These are phyloP conservation scores for Boletus rubescentipes DNA, from an alignment of 768 basidiomycete genomes.

Conservation along the genomic window DNA sequence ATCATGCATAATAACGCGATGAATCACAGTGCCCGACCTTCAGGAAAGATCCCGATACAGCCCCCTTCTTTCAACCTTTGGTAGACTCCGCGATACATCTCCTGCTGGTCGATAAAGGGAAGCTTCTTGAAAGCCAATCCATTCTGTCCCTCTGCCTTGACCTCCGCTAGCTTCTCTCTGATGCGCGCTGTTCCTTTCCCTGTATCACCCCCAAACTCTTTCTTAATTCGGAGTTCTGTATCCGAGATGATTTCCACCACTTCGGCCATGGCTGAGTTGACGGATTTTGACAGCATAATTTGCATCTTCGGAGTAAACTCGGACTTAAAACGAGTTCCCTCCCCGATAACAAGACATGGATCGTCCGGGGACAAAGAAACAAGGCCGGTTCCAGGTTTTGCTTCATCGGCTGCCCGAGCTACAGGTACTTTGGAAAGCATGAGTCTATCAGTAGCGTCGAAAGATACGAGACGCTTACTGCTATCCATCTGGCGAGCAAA, in stretches of 20 bases:
- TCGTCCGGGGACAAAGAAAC: slow-evolving; percentile 73
- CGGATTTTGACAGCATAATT: slow-evolving; percentile 79
- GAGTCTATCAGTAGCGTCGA: slow-evolving; percentile 5
- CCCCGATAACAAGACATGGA: slow-evolving; percentile 79
- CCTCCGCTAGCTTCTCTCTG: slow-evolving; percentile 65
- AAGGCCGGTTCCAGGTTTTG: slow-evolving; percentile 70
- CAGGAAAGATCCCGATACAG: slow-evolving; percentile 96
- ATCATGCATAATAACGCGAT: background rate
- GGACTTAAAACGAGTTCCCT: slow-evolving; percentile 71
- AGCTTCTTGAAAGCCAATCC: slow-evolving; percentile 82
- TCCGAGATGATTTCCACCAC: slow-evolving; percentile 89
- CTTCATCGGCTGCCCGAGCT: slow-evolving; percentile 84
- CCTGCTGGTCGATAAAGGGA: slow-evolving; percentile 89
- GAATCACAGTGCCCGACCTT: slow-evolving; percentile 58
- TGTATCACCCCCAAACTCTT: slow-evolving; percentile 81
- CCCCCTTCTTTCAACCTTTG: slow-evolving; percentile 81
- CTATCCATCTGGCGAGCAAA: slow-evolving; percentile 83
- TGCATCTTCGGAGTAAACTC: slow-evolving; percentile 80
- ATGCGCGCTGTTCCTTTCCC: slow-evolving; percentile 69
- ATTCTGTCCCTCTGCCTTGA: slow-evolving; percentile 48
- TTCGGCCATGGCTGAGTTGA: slow-evolving; percentile 77
- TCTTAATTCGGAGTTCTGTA: slow-evolving; percentile 79
- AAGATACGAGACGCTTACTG: slow-evolving; percentile 51
- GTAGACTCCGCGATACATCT: slow-evolving; percentile 95
- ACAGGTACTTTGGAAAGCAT: slow-evolving; percentile 71